Conservation (phyloP, 1,284 basidiomycete species). For the Wolfiporia cocos region DNA sequence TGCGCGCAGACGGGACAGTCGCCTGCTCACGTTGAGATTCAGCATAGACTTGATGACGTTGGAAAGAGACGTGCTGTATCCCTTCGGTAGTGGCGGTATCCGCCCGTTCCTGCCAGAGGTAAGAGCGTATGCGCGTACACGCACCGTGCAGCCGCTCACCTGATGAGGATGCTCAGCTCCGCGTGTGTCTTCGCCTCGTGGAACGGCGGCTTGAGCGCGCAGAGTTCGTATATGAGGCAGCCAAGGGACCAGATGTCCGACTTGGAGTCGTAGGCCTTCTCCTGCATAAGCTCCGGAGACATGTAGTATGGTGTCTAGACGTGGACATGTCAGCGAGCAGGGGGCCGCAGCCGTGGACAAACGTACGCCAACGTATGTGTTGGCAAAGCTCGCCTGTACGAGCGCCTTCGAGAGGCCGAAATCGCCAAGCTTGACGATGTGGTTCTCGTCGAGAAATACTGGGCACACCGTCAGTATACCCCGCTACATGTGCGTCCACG, state of each 20-base stretch:
- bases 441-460: slow-evolving; percentile 82
- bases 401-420: slow-evolving; percentile 95
- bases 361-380: slow-evolving; percentile 92
- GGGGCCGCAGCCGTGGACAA: too few relatives aligned
- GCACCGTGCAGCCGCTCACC: slow-evolving; percentile 46
- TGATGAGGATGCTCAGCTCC: slow-evolving; percentile 78
- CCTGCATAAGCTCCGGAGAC: slow-evolving; percentile 96
- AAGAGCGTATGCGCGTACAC: background rate
- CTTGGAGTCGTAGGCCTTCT: slow-evolving; percentile 94
- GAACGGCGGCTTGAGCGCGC: slow-evolving; percentile 87
- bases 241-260: slow-evolving; percentile 98
- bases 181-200: slow-evolving; percentile 86
- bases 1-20: background rate
- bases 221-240: slow-evolving; percentile 94
- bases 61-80: slow-evolving; percentile 70
- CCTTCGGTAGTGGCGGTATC: slow-evolving; percentile 80
- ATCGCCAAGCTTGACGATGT: slow-evolving; percentile 89
- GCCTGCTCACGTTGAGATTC: slow-evolving; percentile 69
- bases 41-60: slow-evolving; percentile 85
- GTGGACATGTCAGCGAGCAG: too few relatives aligned
- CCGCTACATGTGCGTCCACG: slow-evolving; percentile 3
- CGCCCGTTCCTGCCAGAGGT: slow-evolving; percentile 59
- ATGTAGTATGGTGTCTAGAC: slow-evolving; percentile 99
- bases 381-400: slow-evolving; percentile 81
- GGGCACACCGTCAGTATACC: background rate